phyloP scores from a whole-genome alignment of 1,284 basidiomycete genomes.

The Ganoderma sp. region DNA sequence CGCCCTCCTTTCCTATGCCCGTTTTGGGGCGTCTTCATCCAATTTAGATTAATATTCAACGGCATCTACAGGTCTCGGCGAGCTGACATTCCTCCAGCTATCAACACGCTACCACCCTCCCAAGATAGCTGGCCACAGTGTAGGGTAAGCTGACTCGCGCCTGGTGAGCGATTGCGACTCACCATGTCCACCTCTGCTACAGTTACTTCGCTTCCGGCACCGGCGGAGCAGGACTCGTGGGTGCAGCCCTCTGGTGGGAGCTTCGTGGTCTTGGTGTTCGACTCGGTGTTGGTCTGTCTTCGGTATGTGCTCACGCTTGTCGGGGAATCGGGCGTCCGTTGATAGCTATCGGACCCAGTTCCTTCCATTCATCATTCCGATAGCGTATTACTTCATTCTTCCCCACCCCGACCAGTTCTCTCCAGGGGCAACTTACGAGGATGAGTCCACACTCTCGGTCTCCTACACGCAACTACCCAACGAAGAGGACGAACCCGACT shows the following conservation, averaged over 20 bases:
- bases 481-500: slow-evolving; percentile 42
- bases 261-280: slow-evolving; percentile 86
- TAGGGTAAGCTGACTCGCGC: slow-evolving; percentile 57
- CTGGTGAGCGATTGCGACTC: neutral
- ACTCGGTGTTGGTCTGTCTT: slow-evolving; percentile 81
- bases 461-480: slow-evolving; percentile 63
- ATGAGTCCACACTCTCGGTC: slow-evolving; percentile 42
- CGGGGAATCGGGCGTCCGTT: neutral
- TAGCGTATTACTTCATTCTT: slow-evolving; percentile 77
- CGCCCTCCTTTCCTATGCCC: neutral
- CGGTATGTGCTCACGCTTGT: slow-evolving; percentile 50
- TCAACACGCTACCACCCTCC: slow-evolving; percentile 83
- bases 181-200: neutral
- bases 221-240: slow-evolving; percentile 91
- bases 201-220: slow-evolving; percentile 92
- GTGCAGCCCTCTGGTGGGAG: slow-evolving; percentile 95
- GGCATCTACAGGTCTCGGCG: slow-evolving; percentile 73
- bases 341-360: slow-evolving; percentile 51
- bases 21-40: neutral
- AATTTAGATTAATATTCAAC: neutral
- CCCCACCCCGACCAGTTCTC: slow-evolving; percentile 61
- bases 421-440: slow-evolving; percentile 43
- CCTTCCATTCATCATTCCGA: slow-evolving; percentile 77
- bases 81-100: slow-evolving; percentile 93
- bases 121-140: slow-evolving; percentile 70